Evolutionary conservation across 352 stramenopile species (phyloP), one percentile per base, ranked within the genome.

Genomic region (Pythium aristosporum): DNA sequence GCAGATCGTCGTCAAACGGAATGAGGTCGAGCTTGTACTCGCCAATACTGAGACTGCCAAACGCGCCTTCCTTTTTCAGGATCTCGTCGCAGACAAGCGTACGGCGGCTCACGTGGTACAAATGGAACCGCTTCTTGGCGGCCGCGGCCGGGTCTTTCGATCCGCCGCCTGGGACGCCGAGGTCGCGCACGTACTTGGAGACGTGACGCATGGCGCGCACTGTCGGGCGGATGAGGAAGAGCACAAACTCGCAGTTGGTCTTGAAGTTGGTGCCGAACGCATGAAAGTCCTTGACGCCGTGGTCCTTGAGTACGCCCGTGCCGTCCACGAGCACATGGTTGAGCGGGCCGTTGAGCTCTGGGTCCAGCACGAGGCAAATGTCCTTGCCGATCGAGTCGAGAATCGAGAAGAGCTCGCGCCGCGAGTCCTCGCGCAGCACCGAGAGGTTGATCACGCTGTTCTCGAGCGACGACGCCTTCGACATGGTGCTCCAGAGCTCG

Each of bases 1-100:
- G 67, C 7, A 99, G 65, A 72, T 99, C 96, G 52, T 93, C 92
- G 73, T 99, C 96, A 21, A 98, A 87, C 2, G 96, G 96, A 61
- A 99, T 97, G 11, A 99, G 75, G 76, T 99, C 96, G 30, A 99
- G 81, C 41, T 88, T 90, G 75, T 96, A 96, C 59, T 97, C 90
- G 44, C 85, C 85, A 28, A 97, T 81, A 51, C 86, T 91, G 20
- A 96, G 69, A 47, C 82, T 90, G 18, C 86, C 82, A 60, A 96
- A 91, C n/a, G 96, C 88, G 20, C 75, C 77, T 52, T 93, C 88
- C 50, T 97, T 96, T 72, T 95, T 93, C 2, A 98, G 69, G 48
- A 96, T 80, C 71, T 98, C 90, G 70, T 97, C 88, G 59, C 92
- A 97, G 44, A 96, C 82, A 28, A 97, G 77, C 63, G 90, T 96